Percentiles rank a stretch among this genome's conserved stretches.
Conservation (phyloP, 305 asterid genomes). For the Rubia balearica region DNA sequence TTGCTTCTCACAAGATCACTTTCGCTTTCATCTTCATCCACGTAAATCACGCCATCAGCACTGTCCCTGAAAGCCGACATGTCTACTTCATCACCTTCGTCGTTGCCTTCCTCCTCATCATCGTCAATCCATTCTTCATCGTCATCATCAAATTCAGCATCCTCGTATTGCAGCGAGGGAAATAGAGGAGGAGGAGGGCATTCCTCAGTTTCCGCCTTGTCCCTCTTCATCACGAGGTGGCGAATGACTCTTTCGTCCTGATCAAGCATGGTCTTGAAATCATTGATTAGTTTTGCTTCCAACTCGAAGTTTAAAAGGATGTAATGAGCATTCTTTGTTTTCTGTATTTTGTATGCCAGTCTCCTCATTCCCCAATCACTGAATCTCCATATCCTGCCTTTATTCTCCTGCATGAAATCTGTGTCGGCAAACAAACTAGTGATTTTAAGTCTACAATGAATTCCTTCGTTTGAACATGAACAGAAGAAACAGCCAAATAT, state of each 20-base stretch:
- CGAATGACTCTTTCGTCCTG: conserved; percentile 82
- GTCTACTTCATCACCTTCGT: conserved; percentile 32
- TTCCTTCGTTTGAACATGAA: not conserved
- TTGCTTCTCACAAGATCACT: conserved; percentile 17
- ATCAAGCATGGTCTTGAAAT: conserved; percentile 82
- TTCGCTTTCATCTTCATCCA: conserved; percentile 21
- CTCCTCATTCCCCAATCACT: conserved; percentile 98
- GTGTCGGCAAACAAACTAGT: not conserved
- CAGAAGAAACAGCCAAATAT: not conserved
- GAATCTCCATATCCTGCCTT: conserved; percentile 89
- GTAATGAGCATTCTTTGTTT: conserved; percentile 79
- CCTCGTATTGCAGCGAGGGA: conserved; percentile 32
- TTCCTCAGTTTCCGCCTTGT: conserved; percentile 72
- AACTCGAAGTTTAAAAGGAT: conserved; percentile 73
- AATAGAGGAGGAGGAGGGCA: conserved; percentile 94
- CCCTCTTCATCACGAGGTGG: conserved; percentile 83
- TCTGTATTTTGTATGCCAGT: conserved; percentile 81
- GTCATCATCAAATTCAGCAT: conserved; percentile 21
- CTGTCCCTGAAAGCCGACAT: conserved; percentile 20
- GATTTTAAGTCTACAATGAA: not conserved
- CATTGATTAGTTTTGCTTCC: conserved; percentile 73
- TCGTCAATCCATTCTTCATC: conserved; percentile 35
- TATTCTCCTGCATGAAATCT: conserved; percentile 81
- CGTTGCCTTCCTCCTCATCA: not conserved
- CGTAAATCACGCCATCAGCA: conserved; percentile 24